Evolutionary conservation across 768 basidiomycete species (phyloP).

Genomic region (Vishniacozyma victoriae): DNA sequence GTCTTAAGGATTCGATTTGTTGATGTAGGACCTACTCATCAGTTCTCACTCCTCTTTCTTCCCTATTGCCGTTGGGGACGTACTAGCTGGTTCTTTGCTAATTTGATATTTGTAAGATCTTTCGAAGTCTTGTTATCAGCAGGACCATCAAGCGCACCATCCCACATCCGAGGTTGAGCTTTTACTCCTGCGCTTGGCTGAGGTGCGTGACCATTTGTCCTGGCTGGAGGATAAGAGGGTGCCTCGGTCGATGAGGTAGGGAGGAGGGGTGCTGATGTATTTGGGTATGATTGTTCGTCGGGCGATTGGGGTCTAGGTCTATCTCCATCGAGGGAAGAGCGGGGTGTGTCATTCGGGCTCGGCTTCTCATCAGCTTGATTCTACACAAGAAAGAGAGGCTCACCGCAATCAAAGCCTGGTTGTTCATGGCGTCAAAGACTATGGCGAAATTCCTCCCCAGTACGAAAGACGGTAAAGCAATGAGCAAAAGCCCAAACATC

Average conservation of each 20-base stretch:
- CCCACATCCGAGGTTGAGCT: conserved; percentile 21
- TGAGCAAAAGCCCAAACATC: conserved; percentile 77
- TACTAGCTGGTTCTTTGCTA: conserved; percentile 43
- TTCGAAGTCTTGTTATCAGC: conserved; percentile 2
- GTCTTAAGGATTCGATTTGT: conserved; percentile 39
- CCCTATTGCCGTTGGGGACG: conserved; percentile 2
- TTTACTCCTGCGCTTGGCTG: background rate
- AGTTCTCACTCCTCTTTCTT: background rate
- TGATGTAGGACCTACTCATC: conserved; percentile 26
- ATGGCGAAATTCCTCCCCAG: conserved; percentile 84
- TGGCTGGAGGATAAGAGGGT: background rate
- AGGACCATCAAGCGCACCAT: conserved; percentile 11
- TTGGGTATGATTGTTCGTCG: background rate
- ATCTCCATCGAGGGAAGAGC: no score
- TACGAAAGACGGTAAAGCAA: conserved; percentile 86
- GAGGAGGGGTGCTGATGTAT: background rate
- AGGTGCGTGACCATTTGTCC: background rate
- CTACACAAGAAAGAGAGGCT: conserved; percentile 2
- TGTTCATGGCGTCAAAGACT: conserved; percentile 76
- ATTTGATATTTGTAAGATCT: conserved; percentile 42
- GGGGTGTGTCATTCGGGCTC: no score
- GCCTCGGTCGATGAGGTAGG: background rate
- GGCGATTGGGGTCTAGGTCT: no score
- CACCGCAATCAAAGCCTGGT: conserved; percentile 22
- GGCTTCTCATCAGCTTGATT: no score